Evolutionary conservation across 306 rosid species (phyloP), one percentile per base, ranked within the genome.

Genomic region (Fagus sylvatica): DNA sequence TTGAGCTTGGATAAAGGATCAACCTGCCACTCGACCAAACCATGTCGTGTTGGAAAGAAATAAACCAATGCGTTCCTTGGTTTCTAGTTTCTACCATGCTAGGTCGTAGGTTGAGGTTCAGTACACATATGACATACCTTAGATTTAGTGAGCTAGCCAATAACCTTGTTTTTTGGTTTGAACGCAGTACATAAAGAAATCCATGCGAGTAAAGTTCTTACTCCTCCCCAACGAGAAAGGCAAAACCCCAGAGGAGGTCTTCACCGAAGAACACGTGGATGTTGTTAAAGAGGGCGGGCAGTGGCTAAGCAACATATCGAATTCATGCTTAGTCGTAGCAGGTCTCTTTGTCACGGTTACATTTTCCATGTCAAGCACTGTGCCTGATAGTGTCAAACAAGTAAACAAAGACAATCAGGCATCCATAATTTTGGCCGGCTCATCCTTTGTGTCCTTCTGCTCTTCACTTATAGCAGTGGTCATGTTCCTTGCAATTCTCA

Each of bases 401-500:
- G 15, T 3, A 3, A 46, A 6, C 0, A 42, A 2, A 5, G 1
- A 30, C 36, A n/a, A 39, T 37, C 46, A 2, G 34, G 1, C 48
- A 2, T 61, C 30, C 6, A 32, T 16, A 4, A 16, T 71, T 17
- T 72, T 32, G 2, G 30, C 36, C 0, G 1, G 16, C 32, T 51
- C 49, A 3, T 53, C 65, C 37, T 40, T 72, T 19, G 51, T 72
- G 11, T 87, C 89, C 0, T 87, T 91, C 0, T 86, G 85, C 65
- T 85, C 78, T 78, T 91, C 97, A 0, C 82, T 85, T 5, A 82
- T 82, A 1, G 65, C 90, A 8, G 34, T 89, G 17, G 62, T 89
- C 0, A 89, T 86, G 83, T 91, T 22, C 28, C 28, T 22, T 22
- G 0, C 28, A 22, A 22, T 22, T 22, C 28, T 22, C 28, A 22